A percentile compares a stretch with the other conserved stretches of the same genome.
phyloP scores from a whole-genome alignment of 2,329 filamentous ascomycete species.

The Ophiocordyceps camponoti-saundersi region DNA sequence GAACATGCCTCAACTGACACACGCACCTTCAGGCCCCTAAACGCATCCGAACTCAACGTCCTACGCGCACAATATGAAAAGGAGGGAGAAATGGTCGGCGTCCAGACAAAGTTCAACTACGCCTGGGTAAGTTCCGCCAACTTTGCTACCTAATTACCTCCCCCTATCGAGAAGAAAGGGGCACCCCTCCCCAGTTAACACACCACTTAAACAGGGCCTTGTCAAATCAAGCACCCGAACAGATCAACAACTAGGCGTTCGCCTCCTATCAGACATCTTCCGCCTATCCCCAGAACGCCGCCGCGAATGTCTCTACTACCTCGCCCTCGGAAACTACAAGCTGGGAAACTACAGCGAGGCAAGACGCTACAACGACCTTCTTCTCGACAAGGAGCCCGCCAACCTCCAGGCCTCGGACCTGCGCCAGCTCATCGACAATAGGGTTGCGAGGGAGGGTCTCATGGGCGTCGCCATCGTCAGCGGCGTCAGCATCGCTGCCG shows the following conservation, averaged over 20 bases:
- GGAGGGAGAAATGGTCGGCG: conserved; percentile 88
- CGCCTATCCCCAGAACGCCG: conserved; percentile 81
- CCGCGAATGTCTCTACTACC: conserved; percentile 95
- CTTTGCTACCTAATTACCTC: background rate
- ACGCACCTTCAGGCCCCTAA: conserved; percentile 57
- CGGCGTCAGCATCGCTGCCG: conserved; percentile 79
- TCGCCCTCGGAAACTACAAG: conserved; percentile 95
- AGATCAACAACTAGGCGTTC: conserved; percentile 90
- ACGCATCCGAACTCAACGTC: conserved; percentile 81
- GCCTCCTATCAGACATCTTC: conserved; percentile 91
- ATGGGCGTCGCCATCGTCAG: conserved; percentile 91
- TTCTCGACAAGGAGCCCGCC: conserved; percentile 77
- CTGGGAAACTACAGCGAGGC: conserved; percentile 94
- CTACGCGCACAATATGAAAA: conserved; percentile 91
- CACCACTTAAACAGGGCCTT: conserved; percentile 45
- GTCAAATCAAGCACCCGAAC: conserved; percentile 76
- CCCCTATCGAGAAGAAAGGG: no score
- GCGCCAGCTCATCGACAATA: conserved; percentile 80
- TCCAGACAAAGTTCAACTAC: conserved; percentile 99
- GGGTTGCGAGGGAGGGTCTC: conserved; percentile 84
- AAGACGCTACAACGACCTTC: conserved; percentile 79
- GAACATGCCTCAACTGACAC: background rate
- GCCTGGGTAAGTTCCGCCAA: conserved; percentile 54
- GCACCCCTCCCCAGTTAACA: no score
- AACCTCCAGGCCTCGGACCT: conserved; percentile 86